phyloP scores from a whole-genome alignment of 2,329 filamentous ascomycete species.

The Ophiostoma piceae region DNA sequence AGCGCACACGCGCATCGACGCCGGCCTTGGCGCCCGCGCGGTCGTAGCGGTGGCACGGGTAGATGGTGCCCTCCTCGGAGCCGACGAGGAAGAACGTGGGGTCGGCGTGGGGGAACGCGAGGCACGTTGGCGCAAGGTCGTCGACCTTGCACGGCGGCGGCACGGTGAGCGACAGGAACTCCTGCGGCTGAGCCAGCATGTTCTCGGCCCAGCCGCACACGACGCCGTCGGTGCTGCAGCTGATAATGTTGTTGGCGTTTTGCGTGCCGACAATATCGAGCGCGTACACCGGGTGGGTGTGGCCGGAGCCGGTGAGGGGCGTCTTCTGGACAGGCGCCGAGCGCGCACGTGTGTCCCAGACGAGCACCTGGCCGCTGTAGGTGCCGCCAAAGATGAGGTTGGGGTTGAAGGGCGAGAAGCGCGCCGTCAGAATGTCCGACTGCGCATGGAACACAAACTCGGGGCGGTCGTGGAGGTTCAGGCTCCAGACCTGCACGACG shows the following conservation, averaged over 20 bases:
- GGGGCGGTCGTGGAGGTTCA: constrained; percentile 86
- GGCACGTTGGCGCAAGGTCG: constrained; percentile 88
- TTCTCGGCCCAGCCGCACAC: constrained; percentile 97
- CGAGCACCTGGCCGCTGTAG: constrained; percentile 90
- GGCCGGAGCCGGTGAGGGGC: constrained; percentile 86
- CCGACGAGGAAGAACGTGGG: constrained; percentile 97
- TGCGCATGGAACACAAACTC: constrained; percentile 97
- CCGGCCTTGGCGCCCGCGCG: constrained; percentile 95
- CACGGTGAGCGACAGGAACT: constrained; percentile 81
- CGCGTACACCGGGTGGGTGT: constrained; percentile 94
- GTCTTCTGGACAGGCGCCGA: constrained; percentile 92
- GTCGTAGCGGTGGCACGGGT: constrained; percentile 94
- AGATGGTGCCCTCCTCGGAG: constrained; percentile 93
- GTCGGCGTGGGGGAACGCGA: constrained; percentile 90
- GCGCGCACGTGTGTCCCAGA: constrained; percentile 93
- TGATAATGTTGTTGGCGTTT: constrained; percentile 98
- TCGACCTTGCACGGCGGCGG: constrained; percentile 86
- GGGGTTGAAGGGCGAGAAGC: constrained; percentile 97
- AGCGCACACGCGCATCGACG: constrained; percentile 81
- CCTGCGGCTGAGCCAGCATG: constrained; percentile 94
- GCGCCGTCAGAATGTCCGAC: constrained; percentile 89
- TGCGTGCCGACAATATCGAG: constrained; percentile 95
- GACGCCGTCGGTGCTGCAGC: constrained; percentile 90
- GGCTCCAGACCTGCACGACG: constrained; percentile 93
- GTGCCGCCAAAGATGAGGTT: constrained; percentile 94